Conservation (phyloP, 805 yeast species). For the Pichia scutulata region DNA sequence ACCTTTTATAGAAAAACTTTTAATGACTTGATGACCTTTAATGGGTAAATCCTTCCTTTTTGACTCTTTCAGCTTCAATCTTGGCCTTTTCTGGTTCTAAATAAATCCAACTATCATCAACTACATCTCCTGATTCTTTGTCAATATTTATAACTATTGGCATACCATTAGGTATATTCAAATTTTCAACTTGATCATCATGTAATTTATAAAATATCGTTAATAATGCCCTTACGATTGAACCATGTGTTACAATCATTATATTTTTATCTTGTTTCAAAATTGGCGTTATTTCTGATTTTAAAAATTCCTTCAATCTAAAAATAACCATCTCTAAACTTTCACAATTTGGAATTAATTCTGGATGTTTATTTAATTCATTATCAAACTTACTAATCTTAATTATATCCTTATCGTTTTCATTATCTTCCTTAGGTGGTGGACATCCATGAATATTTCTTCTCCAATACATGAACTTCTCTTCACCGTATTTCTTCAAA, state of each 20-base stretch:
- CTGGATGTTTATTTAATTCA: conserved; percentile 22
- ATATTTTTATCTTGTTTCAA: conserved; percentile 47
- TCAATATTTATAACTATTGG: conserved; percentile 59
- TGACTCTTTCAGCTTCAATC: conserved; percentile 72
- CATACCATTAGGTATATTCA: conserved; percentile 79
- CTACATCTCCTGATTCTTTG: conserved; percentile 28
- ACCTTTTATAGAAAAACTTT: not conserved
- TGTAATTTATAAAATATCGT: conserved; percentile 59
- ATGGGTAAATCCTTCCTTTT: conserved; percentile 53
- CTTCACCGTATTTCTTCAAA: conserved; percentile 57
- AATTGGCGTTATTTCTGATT: conserved; percentile 42
- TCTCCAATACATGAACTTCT: conserved; percentile 71
- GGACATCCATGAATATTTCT: conserved; percentile 74
- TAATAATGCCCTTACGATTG: conserved; percentile 68
- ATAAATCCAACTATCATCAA: conserved; percentile 43
- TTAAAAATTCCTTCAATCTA: conserved; percentile 56
- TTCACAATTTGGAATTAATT: conserved; percentile 62
- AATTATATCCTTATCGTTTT: conserved; percentile 29
- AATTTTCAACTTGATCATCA: conserved; percentile 60
- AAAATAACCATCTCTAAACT: conserved; percentile 64
- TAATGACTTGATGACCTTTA: not conserved
- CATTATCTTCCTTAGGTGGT: conserved; percentile 35
- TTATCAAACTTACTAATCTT: conserved; percentile 26
- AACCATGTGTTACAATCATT: conserved; percentile 72
- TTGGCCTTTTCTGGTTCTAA: conserved; percentile 76